These are phyloP conservation scores for Fraxinus dipetala DNA, from an alignment of 305 asterid species.

Conservation along the genomic window DNA sequence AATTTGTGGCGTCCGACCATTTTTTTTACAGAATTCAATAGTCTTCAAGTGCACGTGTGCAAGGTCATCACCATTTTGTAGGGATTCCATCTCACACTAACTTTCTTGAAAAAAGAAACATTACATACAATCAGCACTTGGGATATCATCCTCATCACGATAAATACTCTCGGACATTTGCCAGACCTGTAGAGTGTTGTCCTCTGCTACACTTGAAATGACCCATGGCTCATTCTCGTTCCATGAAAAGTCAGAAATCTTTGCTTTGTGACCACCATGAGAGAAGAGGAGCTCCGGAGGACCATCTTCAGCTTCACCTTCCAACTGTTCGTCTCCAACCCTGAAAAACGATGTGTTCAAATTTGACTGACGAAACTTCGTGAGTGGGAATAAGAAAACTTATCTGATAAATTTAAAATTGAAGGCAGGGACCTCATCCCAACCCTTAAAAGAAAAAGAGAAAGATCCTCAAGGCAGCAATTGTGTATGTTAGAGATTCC, in stretches of 20 bases:
- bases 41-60: background rate
- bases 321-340: constrained; percentile 93
- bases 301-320: constrained; percentile 98
- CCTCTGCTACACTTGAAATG: constrained; percentile 91
- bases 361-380: background rate
- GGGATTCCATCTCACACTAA: background rate
- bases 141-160: constrained; percentile 56
- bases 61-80: constrained; percentile 1
- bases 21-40: background rate
- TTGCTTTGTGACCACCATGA: constrained; percentile 95
- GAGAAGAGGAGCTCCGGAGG: constrained; percentile 94
- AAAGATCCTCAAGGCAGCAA: background rate
- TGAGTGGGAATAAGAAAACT: background rate
- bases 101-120: background rate
- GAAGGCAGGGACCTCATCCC: background rate
- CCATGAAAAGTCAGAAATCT: constrained; percentile 93
- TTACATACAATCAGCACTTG: constrained; percentile 25
- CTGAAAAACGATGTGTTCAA: constrained; percentile 33
- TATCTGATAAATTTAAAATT: background rate
- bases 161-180: constrained; percentile 87
- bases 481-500: background rate
- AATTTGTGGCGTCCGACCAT: background rate
- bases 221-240: constrained; percentile 83
- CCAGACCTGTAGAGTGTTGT: constrained; percentile 83
- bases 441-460: background rate